Percentiles rank a stretch among this genome's conserved stretches.
Evolutionary conservation across 208 protist species (phyloP).

Genomic region (Acanthamoeba royreba): DNA sequence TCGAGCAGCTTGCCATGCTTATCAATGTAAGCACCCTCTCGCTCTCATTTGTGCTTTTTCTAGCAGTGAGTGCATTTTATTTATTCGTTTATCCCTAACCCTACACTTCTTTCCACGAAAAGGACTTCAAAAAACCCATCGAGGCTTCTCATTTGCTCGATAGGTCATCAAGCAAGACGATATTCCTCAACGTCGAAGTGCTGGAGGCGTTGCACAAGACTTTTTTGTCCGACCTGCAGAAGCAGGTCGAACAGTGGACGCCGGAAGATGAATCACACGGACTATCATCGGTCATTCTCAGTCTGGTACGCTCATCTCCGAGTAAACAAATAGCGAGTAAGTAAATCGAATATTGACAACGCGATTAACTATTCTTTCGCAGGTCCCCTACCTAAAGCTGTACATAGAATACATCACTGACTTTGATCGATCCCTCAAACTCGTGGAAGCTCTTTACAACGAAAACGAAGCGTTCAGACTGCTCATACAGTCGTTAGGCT

Average conservation of each 20-base stretch:
- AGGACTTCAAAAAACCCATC: constrained; percentile 52
- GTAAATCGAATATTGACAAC: too few species aligned
- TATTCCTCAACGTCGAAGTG: constrained; percentile 65
- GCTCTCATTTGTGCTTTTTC: not conserved
- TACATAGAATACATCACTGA: constrained; percentile 25
- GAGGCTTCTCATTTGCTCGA: not conserved
- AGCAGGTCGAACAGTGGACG: constrained; percentile 11
- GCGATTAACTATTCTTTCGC: too few species aligned
- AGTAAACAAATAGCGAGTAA: too few species aligned
- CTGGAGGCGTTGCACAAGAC: constrained; percentile 19
- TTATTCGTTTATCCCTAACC: too few species aligned
- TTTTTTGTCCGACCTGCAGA: constrained; percentile 50
- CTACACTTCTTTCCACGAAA: too few species aligned
- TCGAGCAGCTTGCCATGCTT: constrained; percentile 46
- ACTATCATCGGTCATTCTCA: constrained; percentile 33
- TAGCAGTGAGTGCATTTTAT: too few species aligned
- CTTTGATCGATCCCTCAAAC: not conserved
- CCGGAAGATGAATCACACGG: not conserved
- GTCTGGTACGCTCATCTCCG: constrained; percentile 39
- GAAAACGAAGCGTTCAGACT: not conserved
- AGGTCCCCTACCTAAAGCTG: not conserved
- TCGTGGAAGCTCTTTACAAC: not conserved
- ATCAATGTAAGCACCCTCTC: not conserved
- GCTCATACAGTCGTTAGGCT: constrained; percentile 59
- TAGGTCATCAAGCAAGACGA: not conserved